phyloP scores from a whole-genome alignment of 495 filamentous ascomycete genomes.

The Astrothelium macrocarpum region DNA sequence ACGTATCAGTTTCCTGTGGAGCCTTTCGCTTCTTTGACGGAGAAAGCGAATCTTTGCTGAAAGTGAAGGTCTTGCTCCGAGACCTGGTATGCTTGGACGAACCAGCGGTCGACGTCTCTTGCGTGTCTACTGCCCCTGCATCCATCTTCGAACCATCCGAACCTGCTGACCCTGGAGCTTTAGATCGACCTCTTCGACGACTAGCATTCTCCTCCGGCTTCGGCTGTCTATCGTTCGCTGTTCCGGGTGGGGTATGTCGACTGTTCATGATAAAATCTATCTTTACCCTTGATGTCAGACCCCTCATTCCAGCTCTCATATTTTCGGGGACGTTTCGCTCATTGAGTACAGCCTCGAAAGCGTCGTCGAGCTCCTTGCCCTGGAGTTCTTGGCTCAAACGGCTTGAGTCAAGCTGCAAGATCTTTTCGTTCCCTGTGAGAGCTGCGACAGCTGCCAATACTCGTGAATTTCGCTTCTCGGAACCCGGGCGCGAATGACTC shows the following conservation, averaged over 20 bases:
- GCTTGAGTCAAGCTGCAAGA: slow-evolving; percentile 10
- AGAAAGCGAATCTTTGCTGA: slow-evolving; percentile 50
- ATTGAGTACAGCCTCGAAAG: slow-evolving; percentile 64
- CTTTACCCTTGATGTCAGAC: slow-evolving; percentile 79
- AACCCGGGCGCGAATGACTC: not conserved
- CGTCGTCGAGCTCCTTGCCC: slow-evolving; percentile 38
- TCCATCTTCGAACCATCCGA: slow-evolving; percentile 8
- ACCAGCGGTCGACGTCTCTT: slow-evolving; percentile 9
- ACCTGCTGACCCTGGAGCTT: slow-evolving; percentile 8
- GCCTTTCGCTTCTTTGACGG: slow-evolving; percentile 46
- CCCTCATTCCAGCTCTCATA: slow-evolving; percentile 88
- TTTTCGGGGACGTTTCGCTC: slow-evolving; percentile 86
- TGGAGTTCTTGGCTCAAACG: slow-evolving; percentile 24
- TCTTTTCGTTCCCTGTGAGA: slow-evolving; percentile 41
- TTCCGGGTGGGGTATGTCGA: not conserved
- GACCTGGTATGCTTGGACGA: slow-evolving; percentile 39
- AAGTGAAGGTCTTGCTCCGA: slow-evolving; percentile 66
- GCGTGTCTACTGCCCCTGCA: not conserved
- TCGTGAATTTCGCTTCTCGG: slow-evolving; percentile 32
- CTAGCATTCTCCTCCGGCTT: not conserved
- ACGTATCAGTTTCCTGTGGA: slow-evolving; percentile 36
- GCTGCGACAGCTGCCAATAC: slow-evolving; percentile 59
- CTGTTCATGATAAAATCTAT: slow-evolving; percentile 79
- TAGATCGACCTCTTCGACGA: not conserved
- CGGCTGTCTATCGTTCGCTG: not conserved